Evolutionary conservation across 2,329 filamentous ascomycete genomes (phyloP).

Genomic region (Alternaria atra): DNA sequence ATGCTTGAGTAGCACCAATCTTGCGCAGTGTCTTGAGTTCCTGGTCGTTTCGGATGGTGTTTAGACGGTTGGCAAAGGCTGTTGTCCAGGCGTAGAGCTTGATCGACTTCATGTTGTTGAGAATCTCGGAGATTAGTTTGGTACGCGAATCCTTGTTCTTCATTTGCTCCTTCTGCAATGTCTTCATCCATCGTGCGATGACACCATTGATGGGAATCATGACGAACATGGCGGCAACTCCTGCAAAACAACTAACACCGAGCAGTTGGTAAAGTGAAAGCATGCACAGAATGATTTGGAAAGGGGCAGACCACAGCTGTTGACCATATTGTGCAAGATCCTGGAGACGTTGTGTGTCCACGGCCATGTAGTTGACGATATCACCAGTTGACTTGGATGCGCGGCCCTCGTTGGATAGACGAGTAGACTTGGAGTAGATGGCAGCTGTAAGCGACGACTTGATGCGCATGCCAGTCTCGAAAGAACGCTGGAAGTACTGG

Average conservation of each 20-base stretch:
- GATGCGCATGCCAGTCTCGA: constrained; percentile 96
- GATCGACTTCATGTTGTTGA: constrained; percentile 99
- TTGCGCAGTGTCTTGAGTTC: constrained; percentile 95
- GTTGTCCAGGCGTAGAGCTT: constrained; percentile 98
- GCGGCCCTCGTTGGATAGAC: constrained; percentile 90
- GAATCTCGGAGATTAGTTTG: constrained; percentile 92
- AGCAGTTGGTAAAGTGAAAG: constrained; percentile 94
- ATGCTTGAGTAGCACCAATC: constrained; percentile 91
- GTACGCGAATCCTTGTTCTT: constrained; percentile 98
- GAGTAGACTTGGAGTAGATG: constrained; percentile 91
- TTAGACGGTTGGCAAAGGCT: constrained; percentile 97
- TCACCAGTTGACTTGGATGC: constrained; percentile 91
- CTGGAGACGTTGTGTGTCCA: constrained; percentile 93
- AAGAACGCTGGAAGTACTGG: constrained; percentile 96
- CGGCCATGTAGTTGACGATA: constrained; percentile 99
- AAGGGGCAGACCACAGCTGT: constrained; percentile 95
- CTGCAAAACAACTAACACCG: constrained; percentile 93
- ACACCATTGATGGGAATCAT: constrained; percentile 97
- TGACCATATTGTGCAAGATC: constrained; percentile 95
- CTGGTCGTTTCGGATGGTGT: constrained; percentile 92
- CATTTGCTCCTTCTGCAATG: constrained; percentile 94
- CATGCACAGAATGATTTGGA: constrained; percentile 97
- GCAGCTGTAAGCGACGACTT: constrained; percentile 88
- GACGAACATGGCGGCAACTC: constrained; percentile 91
- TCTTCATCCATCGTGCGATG: constrained; percentile 93